Evolutionary conservation across 495 filamentous ascomycete species (phyloP).

Genomic region (Penicillium turbatum): DNA sequence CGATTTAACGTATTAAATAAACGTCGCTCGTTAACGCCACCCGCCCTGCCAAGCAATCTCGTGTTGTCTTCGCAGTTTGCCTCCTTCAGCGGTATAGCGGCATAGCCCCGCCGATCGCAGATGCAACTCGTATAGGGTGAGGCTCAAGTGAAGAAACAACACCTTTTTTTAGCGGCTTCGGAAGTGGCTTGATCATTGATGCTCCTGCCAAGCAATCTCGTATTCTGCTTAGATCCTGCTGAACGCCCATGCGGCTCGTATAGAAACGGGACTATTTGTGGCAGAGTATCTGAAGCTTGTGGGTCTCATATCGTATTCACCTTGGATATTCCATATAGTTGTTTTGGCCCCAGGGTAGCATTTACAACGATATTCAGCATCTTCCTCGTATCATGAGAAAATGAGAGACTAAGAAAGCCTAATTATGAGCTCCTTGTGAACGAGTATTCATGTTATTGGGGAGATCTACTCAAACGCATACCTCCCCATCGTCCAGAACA

Average conservation of each 20-base stretch:
- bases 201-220: too few relatives aligned
- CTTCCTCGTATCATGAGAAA: slow-evolving; percentile 10
- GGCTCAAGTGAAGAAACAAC: background rate
- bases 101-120: slow-evolving; percentile 14
- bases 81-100: background rate
- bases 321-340: background rate
- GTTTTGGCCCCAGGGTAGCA: slow-evolving; percentile 9
- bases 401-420: slow-evolving; percentile 1
- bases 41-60: slow-evolving; percentile 10
- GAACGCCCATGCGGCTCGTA: too few relatives aligned
- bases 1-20: too few relatives aligned
- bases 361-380: background rate
- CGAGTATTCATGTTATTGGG: background rate
- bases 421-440: slow-evolving; percentile 1
- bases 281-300: background rate
- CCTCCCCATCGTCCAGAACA: background rate
- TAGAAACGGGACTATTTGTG: slow-evolving; percentile 12
- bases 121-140: slow-evolving; percentile 1
- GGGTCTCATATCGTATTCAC: slow-evolving; percentile 8
- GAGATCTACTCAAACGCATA: too few relatives aligned
- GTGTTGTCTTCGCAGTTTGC: slow-evolving; percentile 1
- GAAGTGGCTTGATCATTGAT: too few relatives aligned
- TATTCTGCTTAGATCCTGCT: too few relatives aligned
- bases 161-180: too few relatives aligned
- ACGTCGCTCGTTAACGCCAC: too few relatives aligned